A percentile compares a stretch with the other conserved stretches of the same genome.
These are phyloP conservation scores for Cryptosporidium andersoni DNA, from an alignment of 169 alveolate genomes.

Conservation along the genomic window DNA sequence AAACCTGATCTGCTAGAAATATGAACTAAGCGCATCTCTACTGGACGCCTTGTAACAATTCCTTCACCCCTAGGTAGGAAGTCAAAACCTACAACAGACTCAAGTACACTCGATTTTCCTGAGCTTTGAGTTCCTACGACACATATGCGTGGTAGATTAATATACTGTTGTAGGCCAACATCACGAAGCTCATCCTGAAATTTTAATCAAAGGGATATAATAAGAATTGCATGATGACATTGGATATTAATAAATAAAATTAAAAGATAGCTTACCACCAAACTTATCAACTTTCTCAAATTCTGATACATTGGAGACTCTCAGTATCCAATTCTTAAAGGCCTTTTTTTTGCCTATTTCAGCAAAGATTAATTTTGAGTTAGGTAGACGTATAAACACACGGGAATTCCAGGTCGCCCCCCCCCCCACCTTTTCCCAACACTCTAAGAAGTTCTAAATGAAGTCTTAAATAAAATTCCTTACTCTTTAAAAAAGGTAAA, in stretches of 20 bases:
- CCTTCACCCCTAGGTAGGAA: constrained; percentile 98
- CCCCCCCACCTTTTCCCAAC: no score
- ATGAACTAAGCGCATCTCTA: constrained; percentile 93
- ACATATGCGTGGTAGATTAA: constrained; percentile 87
- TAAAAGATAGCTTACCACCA: constrained; percentile 53
- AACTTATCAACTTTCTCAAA: constrained; percentile 46
- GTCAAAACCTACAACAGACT: constrained; percentile 96
- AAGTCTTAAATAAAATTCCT: no score
- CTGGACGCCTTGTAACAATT: constrained; percentile 97
- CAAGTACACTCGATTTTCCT: constrained; percentile 93
- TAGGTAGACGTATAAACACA: no score
- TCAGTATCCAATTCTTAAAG: constrained; percentile 7
- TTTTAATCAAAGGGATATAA: background rate
- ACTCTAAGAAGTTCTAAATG: no score
- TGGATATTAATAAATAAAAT: background rate
- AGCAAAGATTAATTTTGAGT: background rate
- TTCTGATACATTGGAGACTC: constrained; percentile 38
- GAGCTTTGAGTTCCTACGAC: constrained; percentile 89
- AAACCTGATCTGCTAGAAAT: constrained; percentile 81
- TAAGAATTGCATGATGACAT: background rate
- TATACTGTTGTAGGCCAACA: constrained; percentile 90
- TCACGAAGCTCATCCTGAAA: constrained; percentile 88
- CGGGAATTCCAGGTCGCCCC: no score
- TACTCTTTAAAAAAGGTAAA: no score
- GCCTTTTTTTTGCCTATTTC: background rate